Evolutionary conservation across 768 basidiomycete species (phyloP).

Genomic region (Floccularia luteovirens): DNA sequence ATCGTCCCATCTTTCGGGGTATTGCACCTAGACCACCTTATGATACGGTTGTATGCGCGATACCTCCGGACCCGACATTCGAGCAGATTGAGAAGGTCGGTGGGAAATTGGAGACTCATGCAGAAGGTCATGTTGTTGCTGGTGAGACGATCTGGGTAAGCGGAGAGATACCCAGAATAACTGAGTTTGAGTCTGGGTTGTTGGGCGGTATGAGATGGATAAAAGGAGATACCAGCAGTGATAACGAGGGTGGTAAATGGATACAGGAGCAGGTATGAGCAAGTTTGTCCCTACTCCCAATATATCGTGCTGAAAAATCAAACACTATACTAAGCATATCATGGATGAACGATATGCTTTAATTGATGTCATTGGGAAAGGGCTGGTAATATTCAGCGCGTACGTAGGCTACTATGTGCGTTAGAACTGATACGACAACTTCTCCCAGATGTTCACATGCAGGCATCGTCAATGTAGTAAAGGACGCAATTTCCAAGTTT

Average conservation of each 20-base stretch:
- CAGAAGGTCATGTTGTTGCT: conserved; percentile 59
- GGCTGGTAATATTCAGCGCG: conserved; percentile 80
- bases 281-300: not conserved
- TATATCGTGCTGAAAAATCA: too few species aligned
- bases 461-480: conserved; percentile 79
- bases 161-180: conserved; percentile 71
- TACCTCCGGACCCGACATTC: conserved; percentile 70
- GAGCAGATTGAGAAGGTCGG: conserved; percentile 49
- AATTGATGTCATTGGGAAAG: conserved; percentile 76
- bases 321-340: conserved; percentile 50
- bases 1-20: conserved; percentile 65
- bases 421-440: not conserved
- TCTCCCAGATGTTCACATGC: conserved; percentile 50
- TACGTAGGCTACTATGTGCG: conserved; percentile 25
- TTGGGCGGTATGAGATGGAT: conserved; percentile 62
- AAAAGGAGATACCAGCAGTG: conserved; percentile 16
- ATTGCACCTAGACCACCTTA: conserved; percentile 59
- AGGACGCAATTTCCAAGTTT: conserved; percentile 56
- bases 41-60: conserved; percentile 47
- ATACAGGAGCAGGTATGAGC: conserved; percentile 42
- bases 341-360: conserved; percentile 80
- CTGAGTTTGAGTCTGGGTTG: conserved; percentile 61
- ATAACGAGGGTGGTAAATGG: conserved; percentile 31
- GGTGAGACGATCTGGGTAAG: conserved; percentile 66
- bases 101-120: conserved; percentile 47